A percentile compares a stretch with the other conserved stretches of the same genome.
Evolutionary conservation across 257 asterid genomes (phyloP).

Genomic region (Plantago ovata): DNA sequence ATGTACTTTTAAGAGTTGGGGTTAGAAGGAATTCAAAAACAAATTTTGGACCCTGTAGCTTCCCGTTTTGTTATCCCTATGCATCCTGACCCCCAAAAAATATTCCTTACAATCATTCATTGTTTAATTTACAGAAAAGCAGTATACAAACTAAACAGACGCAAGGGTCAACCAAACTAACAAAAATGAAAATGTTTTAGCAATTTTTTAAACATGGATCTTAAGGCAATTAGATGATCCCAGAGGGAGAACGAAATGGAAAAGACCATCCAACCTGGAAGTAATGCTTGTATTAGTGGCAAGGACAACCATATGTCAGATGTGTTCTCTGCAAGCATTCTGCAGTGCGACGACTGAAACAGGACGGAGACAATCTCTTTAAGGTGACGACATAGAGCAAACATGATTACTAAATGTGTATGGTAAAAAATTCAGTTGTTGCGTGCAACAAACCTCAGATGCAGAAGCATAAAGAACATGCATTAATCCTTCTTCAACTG

Average conservation of each 20-base stretch:
- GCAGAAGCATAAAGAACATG: constrained; percentile 94
- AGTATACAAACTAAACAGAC: no score
- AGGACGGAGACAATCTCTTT: constrained; percentile 19
- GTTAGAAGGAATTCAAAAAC: no score
- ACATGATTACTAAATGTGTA: constrained; percentile 2
- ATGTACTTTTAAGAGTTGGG: no score
- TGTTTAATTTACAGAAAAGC: no score
- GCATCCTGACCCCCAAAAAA: no score
- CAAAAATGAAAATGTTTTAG: no score
- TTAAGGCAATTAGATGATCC: constrained; percentile 12
- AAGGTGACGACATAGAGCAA: constrained; percentile 8
- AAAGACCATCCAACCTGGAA: constrained; percentile 65
- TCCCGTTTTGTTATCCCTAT: no score
- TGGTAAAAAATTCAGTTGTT: constrained; percentile 1
- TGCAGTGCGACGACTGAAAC: constrained; percentile 75
- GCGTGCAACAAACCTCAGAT: constrained; percentile 69
- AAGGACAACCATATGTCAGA: constrained; percentile 77
- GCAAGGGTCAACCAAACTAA: no score
- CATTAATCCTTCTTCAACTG: constrained; percentile 87
- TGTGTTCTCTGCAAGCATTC: constrained; percentile 75
- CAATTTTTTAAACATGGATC: not conserved
- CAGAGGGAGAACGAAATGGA: constrained; percentile 21
- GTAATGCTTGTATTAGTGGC: constrained; percentile 89
- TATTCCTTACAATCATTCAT: no score
- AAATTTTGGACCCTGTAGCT: no score